These are phyloP conservation scores for Cladophialophora yegresii DNA, from an alignment of 2,329 filamentous ascomycete species.

Conservation along the genomic window DNA sequence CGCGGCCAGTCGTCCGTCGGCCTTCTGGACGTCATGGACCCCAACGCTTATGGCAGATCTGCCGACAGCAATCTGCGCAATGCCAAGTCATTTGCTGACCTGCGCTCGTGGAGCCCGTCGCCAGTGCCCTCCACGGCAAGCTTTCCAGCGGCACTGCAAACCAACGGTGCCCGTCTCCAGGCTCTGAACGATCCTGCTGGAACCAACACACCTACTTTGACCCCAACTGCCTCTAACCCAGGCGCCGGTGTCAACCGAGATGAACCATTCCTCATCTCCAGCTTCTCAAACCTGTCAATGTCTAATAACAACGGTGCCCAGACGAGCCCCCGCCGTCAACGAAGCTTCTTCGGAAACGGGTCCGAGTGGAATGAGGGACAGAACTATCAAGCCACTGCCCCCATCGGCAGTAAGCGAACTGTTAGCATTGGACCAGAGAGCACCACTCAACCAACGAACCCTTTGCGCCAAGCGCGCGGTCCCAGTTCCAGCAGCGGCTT, in stretches of 20 bases:
- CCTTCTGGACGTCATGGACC: constrained; percentile 84
- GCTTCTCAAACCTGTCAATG: constrained; percentile 62
- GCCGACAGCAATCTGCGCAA: constrained; percentile 72
- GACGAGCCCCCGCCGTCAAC: constrained; percentile 45
- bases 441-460: constrained; percentile 56
- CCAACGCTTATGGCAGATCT: constrained; percentile 65
- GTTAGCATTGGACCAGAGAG: constrained; percentile 62
- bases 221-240: constrained; percentile 58
- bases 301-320: constrained; percentile 45
- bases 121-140: constrained; percentile 86
- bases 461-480: constrained; percentile 63
- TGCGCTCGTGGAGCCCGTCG: constrained; percentile 92
- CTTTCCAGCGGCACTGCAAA: constrained; percentile 70
- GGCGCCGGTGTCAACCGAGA: constrained; percentile 54
- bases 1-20: constrained; percentile 73
- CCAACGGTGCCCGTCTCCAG: constrained; percentile 64
- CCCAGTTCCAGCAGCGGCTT: constrained; percentile 62
- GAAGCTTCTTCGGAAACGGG: constrained; percentile 35
- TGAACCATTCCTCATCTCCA: constrained; percentile 63
- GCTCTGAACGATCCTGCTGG: constrained; percentile 58
- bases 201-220: constrained; percentile 67
- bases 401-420: constrained; percentile 65
- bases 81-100: constrained; percentile 94
- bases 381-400: constrained; percentile 49
- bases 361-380: constrained; percentile 35